Evolutionary conservation across 257 asterid species (phyloP).

Genomic region (Gentiana dahurica): DNA sequence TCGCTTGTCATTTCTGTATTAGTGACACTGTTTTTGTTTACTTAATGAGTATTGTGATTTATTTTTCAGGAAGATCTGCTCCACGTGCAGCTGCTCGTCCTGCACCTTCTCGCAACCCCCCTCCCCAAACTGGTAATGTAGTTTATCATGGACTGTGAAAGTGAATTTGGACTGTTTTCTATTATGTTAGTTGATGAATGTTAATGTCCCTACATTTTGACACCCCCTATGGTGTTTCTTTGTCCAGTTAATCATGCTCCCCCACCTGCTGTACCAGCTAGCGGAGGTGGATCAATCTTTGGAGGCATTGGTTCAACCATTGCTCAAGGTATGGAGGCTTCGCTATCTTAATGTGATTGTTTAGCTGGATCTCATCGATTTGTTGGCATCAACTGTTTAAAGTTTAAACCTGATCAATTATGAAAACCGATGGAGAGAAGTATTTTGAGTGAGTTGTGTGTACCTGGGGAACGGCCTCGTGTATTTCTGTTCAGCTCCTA

Average conservation of each 20-base stretch:
- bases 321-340: slow-evolving; percentile 42
- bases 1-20: too few relatives aligned
- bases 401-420: too few relatives aligned
- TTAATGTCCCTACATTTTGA: too few relatives aligned
- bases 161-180: too few relatives aligned
- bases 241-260: slow-evolving; percentile 55
- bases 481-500: too few relatives aligned
- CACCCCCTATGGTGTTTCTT: neutral
- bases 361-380: neutral
- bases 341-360: neutral
- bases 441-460: too few relatives aligned
- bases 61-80: slow-evolving; percentile 64
- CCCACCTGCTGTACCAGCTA: slow-evolving; percentile 65
- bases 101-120: slow-evolving; percentile 44
- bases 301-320: slow-evolving; percentile 62
- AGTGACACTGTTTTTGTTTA: too few relatives aligned
- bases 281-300: slow-evolving; percentile 52
- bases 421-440: too few relatives aligned
- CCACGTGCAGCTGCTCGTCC: slow-evolving; percentile 75
- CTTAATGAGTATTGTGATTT: neutral
- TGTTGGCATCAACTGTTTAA: too few relatives aligned
- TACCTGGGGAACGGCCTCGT: neutral
- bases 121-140: slow-evolving; percentile 43
- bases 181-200: too few relatives aligned
- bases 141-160: neutral